Evolutionary conservation across 202 grass and related monocot genomes (phyloP), one percentile per base, ranked within the genome.

Genomic region (Elaeis oleifera): DNA sequence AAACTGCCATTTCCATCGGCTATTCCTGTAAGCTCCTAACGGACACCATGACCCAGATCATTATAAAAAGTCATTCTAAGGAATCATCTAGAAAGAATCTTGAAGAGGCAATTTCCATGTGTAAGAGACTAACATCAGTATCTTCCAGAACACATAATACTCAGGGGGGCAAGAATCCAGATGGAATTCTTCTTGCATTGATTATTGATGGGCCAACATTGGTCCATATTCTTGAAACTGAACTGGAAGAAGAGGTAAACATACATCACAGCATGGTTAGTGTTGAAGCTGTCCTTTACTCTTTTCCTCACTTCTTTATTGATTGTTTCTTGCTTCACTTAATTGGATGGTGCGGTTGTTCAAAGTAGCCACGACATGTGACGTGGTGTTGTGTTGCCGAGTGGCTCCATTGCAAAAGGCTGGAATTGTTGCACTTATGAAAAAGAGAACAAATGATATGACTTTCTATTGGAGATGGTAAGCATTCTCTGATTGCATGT

Each of bases 141-240:
- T 18, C 53, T 54, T 54, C 20, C 6, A 48, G 29, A 39, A 18
- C 29, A 13, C 28, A 61, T 27, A 61, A 4, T 20, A 6, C 18
- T 48, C 17, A 39, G 39, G 59, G 28, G 29, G 39, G 6, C 7
- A 32, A 21, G 1, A 31, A 4, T 61, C 18, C 59, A 20, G 28
- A 1, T 61, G 26, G 0, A 61, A 15, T 39, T 61, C 5, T 5
- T 13, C 5, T 61, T 14, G 59, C 59, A 18, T 39, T 61, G 18
- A 39, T 61, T 61, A 61, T 61, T 19, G 59, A 61, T 61, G 59
- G 31, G 14, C 59, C 59, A 48, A 22, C 59, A 5, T 44, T 61
- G 28, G 59, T 61, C 39, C 59, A 61, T 48, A 61, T 61, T 61
- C 59, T 61, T n/a, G 59, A 61, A 32, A 61, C 28, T 61, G 59